Evolutionary conservation across 2,329 filamentous ascomycete genomes (phyloP).

Genomic region (Claviceps digitariae): DNA sequence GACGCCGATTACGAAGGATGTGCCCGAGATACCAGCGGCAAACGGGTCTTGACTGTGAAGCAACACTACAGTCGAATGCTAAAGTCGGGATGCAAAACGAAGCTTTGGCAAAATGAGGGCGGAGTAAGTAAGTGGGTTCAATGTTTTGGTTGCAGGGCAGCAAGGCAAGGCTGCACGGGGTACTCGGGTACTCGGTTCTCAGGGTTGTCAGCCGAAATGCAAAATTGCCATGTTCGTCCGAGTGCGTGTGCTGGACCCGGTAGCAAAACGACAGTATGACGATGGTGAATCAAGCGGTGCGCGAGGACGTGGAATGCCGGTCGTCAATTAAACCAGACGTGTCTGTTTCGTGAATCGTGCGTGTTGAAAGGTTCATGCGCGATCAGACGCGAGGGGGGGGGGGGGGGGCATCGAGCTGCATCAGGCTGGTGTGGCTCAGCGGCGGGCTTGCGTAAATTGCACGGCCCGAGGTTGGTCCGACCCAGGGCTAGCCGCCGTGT

Average conservation of each 20-base stretch:
- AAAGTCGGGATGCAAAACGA: background rate
- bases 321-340: conserved; percentile 25
- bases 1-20: background rate
- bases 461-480: too few species aligned
- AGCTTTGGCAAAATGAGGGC: conserved; percentile 6
- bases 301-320: conserved; percentile 12
- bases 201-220: background rate
- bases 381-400: conserved; percentile 4
- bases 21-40: background rate
- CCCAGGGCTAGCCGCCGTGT: too few species aligned
- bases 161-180: background rate
- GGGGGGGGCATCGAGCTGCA: background rate
- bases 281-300: conserved; percentile 1
- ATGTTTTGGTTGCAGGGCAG: conserved; percentile 3
- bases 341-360: conserved; percentile 30
- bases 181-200: background rate
- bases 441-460: too few species aligned
- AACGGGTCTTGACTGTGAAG: background rate
- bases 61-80: background rate
- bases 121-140: conserved; percentile 4
- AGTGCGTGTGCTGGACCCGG: background rate
- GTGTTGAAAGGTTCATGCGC: conserved; percentile 12
- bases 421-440: too few species aligned
- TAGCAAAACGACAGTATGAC: background rate
- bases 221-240: background rate